Conservation (phyloP, 495 filamentous ascomycete species). For the Sordaria brevicollis region DNA sequence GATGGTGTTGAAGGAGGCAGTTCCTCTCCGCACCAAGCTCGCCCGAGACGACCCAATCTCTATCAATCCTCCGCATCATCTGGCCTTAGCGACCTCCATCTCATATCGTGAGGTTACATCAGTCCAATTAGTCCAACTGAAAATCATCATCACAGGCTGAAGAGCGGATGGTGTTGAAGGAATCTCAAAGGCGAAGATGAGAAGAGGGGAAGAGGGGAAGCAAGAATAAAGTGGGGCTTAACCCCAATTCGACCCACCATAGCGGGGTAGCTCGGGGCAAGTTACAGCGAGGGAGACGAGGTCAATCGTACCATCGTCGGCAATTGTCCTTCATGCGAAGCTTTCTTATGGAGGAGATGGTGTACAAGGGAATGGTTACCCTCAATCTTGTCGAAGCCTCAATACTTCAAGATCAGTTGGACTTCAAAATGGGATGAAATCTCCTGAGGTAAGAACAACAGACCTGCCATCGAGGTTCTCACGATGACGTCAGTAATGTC, state of each 20-base stretch:
- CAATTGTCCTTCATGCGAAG: not conserved
- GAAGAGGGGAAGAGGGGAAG: not conserved
- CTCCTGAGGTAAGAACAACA: not conserved
- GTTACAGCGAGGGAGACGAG: conserved; percentile 18
- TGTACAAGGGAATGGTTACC: no score
- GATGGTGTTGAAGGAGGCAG: not conserved
- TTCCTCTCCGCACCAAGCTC: not conserved
- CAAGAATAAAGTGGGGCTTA: not conserved
- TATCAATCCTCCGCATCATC: not conserved
- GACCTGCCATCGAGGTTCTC: not conserved
- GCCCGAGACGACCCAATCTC: not conserved
- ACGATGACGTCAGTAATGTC: not conserved
- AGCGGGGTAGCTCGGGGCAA: conserved; percentile 9
- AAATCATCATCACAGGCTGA: not conserved
- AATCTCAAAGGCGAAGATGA: not conserved
- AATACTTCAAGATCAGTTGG: not conserved
- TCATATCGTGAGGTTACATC: not conserved
- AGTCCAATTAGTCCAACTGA: not conserved
- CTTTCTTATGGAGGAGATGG: no score
- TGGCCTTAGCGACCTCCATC: not conserved
- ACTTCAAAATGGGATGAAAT: not conserved
- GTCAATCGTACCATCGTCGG: not conserved
- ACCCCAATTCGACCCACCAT: not conserved
- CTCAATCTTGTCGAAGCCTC: not conserved
- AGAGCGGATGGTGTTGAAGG: not conserved